Base-by-base conservation (phyloP, 2,329 filamentous ascomycete species). In the Colletotrichum tanaceti region DNA sequence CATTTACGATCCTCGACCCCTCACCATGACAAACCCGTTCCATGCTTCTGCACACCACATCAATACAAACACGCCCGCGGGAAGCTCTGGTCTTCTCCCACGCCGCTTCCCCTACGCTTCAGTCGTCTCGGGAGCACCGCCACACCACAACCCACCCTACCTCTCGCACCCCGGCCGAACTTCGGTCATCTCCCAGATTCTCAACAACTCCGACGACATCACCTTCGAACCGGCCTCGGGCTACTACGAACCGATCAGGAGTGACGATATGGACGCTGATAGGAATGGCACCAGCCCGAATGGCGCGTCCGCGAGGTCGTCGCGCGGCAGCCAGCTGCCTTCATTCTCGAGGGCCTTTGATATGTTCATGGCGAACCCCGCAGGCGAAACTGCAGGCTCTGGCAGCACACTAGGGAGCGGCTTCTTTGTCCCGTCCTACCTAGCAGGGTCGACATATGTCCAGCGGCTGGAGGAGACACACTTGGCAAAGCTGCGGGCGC, bases 401-500 rank as follows among this genome's bases (percentile, higher is more conserved):
- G 73, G 77, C 71, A 78, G 32, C 24, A 20, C 43, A 38, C 71
- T 73, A 10, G 74, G 76, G 1, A 75, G 84, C 66, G 74, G 79
- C 66, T 95, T 95, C 83, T 94, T 97, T 78, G 86, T 90, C 13
- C 95, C 95, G 0, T 94, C 93, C 5, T 98, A 98, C 79, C 86
- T 98, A 52, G 85, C 86, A 73, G 88, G 88, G 46, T 95, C 93
- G 16, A 88, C 89, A 74, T 94, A 97, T 79, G 89, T 95, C 61
- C 87, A 91, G 73, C 90, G 88, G 77, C 84, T 98, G 55, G 89
- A 92, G 73, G 89, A 93, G 70, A 88, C 87, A 65, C 87, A 94
- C 77, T 87, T 84, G 77, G 85, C 87, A 54, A 92, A 87, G 76
- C 64, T 87, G 61, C 80, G 77, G 78, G 85, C 77, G 59, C 84